phyloP scores from a whole-genome alignment of 306 rosid genomes.

The Alnus rubra region DNA sequence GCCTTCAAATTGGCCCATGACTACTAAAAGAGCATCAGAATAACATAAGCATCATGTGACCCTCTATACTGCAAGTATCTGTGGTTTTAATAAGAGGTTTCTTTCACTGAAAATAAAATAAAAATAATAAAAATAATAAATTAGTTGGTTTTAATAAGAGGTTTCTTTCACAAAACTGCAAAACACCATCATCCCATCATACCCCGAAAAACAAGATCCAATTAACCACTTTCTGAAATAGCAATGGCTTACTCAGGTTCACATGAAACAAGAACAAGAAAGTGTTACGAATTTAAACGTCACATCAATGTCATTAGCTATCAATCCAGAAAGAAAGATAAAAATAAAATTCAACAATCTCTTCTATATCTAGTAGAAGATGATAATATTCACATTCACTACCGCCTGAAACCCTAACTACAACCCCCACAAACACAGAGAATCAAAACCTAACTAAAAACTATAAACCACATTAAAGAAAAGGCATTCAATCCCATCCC shows the following conservation, averaged over 20 bases:
- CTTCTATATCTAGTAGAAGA: slow-evolving; percentile 19
- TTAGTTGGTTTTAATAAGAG: too few relatives aligned
- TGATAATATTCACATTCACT: slow-evolving; percentile 59
- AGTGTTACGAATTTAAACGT: neutral
- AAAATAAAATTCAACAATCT: slow-evolving; percentile 4
- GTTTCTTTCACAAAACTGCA: too few relatives aligned
- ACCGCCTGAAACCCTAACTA: slow-evolving; percentile 38
- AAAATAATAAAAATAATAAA: neutral
- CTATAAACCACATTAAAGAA: neutral
- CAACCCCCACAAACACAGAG: slow-evolving; percentile 21
- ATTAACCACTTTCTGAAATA: too few relatives aligned
- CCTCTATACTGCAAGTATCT: neutral
- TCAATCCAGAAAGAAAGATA: neutral
- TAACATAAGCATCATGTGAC: neutral
- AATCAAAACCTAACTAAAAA: neutral
- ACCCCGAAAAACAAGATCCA: too few relatives aligned
- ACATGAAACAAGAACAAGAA: neutral
- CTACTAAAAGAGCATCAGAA: neutral
- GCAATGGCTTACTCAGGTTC: too few relatives aligned
- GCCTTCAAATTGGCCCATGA: neutral
- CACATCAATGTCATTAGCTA: slow-evolving; percentile 15
- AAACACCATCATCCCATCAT: too few relatives aligned
- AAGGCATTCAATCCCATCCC: neutral
- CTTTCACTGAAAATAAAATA: too few relatives aligned
- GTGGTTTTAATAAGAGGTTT: neutral